Conservation (phyloP, 1,284 basidiomycete species). For the Mycena sp. region DNA sequence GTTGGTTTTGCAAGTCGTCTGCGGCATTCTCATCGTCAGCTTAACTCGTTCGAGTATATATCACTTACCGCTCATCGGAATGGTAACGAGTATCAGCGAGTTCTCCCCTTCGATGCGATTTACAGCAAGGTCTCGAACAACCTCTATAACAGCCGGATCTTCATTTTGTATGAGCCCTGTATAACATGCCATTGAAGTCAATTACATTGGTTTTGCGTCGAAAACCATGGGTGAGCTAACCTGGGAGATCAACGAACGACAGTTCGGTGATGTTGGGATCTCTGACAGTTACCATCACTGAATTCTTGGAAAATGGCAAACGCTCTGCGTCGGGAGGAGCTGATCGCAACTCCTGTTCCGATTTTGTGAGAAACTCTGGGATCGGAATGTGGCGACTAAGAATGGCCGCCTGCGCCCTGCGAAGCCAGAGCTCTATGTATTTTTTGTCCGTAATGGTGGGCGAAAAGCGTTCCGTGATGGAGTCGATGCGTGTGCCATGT, state of each 20-base stretch:
- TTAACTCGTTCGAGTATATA: too few species aligned
- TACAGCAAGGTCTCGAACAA: constrained; percentile 58
- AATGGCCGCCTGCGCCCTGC: constrained; percentile 68
- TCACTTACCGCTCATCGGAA: constrained; percentile 68
- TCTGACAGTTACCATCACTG: constrained; percentile 49
- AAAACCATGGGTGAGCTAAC: constrained; percentile 34
- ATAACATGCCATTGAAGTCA: too few species aligned
- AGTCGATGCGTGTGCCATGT: constrained; percentile 33
- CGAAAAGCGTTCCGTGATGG: constrained; percentile 48
- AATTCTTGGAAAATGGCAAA: constrained; percentile 64
- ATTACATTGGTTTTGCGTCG: too few species aligned
- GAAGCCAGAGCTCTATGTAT: constrained; percentile 61
- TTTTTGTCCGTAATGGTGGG: constrained; percentile 46
- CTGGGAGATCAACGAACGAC: constrained; percentile 64
- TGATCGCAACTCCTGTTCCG: constrained; percentile 41
- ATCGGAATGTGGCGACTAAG: constrained; percentile 52
- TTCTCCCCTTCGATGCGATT: constrained; percentile 55
- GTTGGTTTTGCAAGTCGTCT: constrained; percentile 77
- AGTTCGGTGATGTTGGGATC: constrained; percentile 57
- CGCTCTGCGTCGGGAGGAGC: constrained; percentile 33
- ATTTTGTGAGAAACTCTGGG: constrained; percentile 47
- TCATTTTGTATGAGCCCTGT: constrained; percentile 67
- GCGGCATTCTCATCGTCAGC: background rate
- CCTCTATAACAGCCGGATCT: constrained; percentile 48
- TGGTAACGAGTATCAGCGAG: constrained; percentile 65